phyloP scores from a whole-genome alignment of 805 yeast species.

The Danielozyma ontarioensis region DNA sequence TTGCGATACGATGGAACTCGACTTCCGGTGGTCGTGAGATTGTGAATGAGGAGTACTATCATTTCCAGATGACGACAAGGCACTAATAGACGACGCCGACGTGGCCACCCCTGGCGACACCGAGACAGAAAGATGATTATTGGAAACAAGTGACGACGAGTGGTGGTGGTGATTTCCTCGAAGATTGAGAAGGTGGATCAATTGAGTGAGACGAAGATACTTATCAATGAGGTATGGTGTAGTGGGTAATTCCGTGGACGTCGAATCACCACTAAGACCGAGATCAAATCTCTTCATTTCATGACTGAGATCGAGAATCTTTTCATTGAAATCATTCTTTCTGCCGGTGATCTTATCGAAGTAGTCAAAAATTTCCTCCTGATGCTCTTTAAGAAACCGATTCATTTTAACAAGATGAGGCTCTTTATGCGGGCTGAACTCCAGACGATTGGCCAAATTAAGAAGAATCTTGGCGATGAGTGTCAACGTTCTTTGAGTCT shows the following conservation, averaged over 20 bases:
- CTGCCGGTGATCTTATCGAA: slow-evolving; percentile 68
- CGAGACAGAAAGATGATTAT: neutral
- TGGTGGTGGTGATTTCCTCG: slow-evolving; percentile 4
- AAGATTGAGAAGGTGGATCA: slow-evolving; percentile 42
- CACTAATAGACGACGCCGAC: neutral
- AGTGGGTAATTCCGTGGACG: slow-evolving; percentile 57
- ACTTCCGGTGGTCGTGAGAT: slow-evolving; percentile 1
- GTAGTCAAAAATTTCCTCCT: slow-evolving; percentile 58
- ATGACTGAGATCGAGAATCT: slow-evolving; percentile 50
- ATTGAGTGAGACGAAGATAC: slow-evolving; percentile 53
- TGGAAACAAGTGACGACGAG: neutral
- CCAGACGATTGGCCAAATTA: slow-evolving; percentile 71
- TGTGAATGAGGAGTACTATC: slow-evolving; percentile 1
- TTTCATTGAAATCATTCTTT: slow-evolving; percentile 60
- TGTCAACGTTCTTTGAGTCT: slow-evolving; percentile 72
- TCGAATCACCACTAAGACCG: slow-evolving; percentile 45
- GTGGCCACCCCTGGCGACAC: neutral
- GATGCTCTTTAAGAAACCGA: slow-evolving; percentile 54
- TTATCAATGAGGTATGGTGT: slow-evolving; percentile 68
- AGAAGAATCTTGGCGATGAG: slow-evolving; percentile 74
- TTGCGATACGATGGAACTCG: neutral
- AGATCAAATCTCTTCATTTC: slow-evolving; percentile 53
- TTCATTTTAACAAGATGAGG: slow-evolving; percentile 74
- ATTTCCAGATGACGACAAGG: neutral
- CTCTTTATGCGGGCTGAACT: slow-evolving; percentile 75